phyloP scores from a whole-genome alignment of 495 filamentous ascomycete genomes.

The Aspergillus incahuasiensis region DNA sequence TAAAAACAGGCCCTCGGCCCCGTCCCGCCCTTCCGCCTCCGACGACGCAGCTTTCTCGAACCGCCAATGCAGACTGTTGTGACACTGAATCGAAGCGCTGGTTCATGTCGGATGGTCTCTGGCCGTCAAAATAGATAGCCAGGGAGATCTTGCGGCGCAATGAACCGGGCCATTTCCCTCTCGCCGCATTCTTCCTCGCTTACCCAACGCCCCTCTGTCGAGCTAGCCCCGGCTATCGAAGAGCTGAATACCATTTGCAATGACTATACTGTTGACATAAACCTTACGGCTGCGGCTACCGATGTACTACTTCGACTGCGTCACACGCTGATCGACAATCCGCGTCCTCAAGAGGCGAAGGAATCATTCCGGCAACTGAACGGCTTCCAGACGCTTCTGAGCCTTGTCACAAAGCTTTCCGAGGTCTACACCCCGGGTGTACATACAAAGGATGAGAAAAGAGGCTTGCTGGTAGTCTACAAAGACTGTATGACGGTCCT shows the following conservation, averaged over 20 bases:
- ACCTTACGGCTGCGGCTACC: conserved; percentile 32
- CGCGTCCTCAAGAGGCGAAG: conserved; percentile 45
- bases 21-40: conserved; percentile 11
- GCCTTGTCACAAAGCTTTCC: conserved; percentile 61
- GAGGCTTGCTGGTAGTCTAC: conserved; percentile 61
- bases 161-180: conserved; percentile 44
- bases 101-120: conserved; percentile 40
- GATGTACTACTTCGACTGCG: conserved; percentile 45
- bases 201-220: conserved; percentile 54
- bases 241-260: conserved; percentile 37
- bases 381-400: conserved; percentile 73
- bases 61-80: conserved; percentile 43
- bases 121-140: conserved; percentile 33
- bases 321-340: conserved; percentile 53
- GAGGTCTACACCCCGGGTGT: conserved; percentile 60
- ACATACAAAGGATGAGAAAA: conserved; percentile 53
- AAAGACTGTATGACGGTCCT: conserved; percentile 67
- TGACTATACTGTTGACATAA: conserved; percentile 19
- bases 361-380: conserved; percentile 79
- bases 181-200: conserved; percentile 60
- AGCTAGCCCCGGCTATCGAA: conserved; percentile 57
- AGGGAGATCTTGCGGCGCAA: conserved; percentile 37
- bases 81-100: conserved; percentile 28
- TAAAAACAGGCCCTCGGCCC: conserved; percentile 10
- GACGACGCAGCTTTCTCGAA: conserved; percentile 14